Evolutionary conservation across 2,329 filamentous ascomycete genomes (phyloP).

Genomic region (Dryadomyces quercus-mongolicae): DNA sequence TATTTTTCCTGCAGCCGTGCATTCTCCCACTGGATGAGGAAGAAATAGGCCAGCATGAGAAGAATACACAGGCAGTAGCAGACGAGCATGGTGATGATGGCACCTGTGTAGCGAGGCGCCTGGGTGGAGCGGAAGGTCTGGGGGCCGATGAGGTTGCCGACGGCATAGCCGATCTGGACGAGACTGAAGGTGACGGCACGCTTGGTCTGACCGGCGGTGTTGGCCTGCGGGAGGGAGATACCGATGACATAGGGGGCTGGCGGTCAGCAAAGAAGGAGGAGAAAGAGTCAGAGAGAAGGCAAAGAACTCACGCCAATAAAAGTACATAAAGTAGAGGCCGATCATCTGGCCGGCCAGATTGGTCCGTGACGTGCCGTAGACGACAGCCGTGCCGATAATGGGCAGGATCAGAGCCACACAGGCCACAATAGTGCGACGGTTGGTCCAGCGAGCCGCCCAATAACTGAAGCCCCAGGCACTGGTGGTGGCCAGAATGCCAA

Average conservation of each 20-base stretch:
- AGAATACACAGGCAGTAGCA: constrained; percentile 29
- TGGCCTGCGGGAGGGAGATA: constrained; percentile 9
- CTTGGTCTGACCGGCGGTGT: constrained; percentile 10
- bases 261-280: neutral
- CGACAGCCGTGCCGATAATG: constrained; percentile 18
- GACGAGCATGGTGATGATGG: constrained; percentile 41
- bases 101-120: constrained; percentile 38
- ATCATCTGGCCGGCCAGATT: constrained; percentile 25
- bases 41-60: constrained; percentile 30
- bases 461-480: constrained; percentile 43
- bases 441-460: constrained; percentile 28
- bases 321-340: constrained; percentile 26
- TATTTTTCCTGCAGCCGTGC: constrained; percentile 13
- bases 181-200: constrained; percentile 1
- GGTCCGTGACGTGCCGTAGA: constrained; percentile 11
- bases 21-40: constrained; percentile 33
- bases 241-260: constrained; percentile 8
- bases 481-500: constrained; percentile 36
- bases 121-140: constrained; percentile 42
- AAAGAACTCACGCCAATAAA: constrained; percentile 23
- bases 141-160: constrained; percentile 44
- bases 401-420: constrained; percentile 24
- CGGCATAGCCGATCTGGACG: constrained; percentile 18
- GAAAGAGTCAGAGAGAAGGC: neutral
- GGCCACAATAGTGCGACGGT: constrained; percentile 29